Base-by-base conservation (phyloP, 495 filamentous ascomycete genomes). In the Aspergillus saccharolyticus region DNA sequence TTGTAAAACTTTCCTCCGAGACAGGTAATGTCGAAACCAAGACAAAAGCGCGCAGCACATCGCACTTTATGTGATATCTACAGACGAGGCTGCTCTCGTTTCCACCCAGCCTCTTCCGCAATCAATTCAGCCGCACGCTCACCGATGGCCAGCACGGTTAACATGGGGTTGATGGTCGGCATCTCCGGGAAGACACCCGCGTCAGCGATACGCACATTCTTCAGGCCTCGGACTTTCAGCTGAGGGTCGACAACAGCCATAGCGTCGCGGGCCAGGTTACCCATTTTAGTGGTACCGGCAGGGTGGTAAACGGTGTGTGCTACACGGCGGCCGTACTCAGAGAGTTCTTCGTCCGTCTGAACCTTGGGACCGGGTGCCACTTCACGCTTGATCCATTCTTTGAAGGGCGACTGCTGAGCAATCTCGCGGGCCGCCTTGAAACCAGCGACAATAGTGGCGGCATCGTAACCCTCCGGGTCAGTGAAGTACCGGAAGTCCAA, bases 401-500 rank as follows among this genome's bases (percentile, higher is more conserved):
- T 84, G 79, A 93, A 91, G 8, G 89, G 89, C 4, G 79, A 73
- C 63, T 88, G 73, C 61, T 87, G 64, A 16, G 89, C 89, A 55
- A 89, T 81, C 59, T 85, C 74, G 28, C 89, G 85, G 4, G 88
- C 88, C 5, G 83, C 85, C 64, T 81, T 80, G 63, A 93, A 74
- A 55, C 89, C 89, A n/a, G 80, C 79, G n/a, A 91, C 89, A 42
- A 93, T 79, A 51, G 89, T 90, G 51, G 85, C 84, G 20, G 88
- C 87, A 63, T 94, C 89, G 71, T 92, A 91, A 60, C 87, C 88
- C 67, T 89, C 85, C 9, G 86, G 83, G 64, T 92, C 89, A 42
- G 89, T 91, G 78, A 94, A 94, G 75, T 92, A 94, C 54, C 85
- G 80, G 83, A 94, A 94, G 71, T 94, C 89, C 46, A 94, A 78